Evolutionary conservation across 108 stramenopile genomes (phyloP), one percentile per base, ranked within the genome.

Genomic region (Cyclotella sp.): DNA sequence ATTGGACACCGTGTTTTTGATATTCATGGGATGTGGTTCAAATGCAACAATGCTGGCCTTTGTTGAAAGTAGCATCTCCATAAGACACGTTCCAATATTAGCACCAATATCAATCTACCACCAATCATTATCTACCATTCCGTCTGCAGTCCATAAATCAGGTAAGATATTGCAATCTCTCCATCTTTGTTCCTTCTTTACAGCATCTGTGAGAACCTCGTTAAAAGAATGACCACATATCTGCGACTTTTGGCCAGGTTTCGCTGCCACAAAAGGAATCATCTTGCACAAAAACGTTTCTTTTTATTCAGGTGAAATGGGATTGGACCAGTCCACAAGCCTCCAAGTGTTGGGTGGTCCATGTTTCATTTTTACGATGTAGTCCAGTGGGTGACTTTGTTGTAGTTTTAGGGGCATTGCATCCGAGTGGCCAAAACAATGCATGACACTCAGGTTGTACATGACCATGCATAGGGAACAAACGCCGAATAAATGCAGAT

Each of bases 61-160:
- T 34, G 81, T 72, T 18, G 42, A 34, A 16, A 77, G 14, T 11
- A 82, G 63, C 81, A 82, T 82, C 52, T 82, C 81, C 76, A 77
- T 77, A 9, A 82, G 45, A 65, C 81, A 82, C 5, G 51, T 19
- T 4, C 81, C 81, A 47, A 77, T 77, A 30, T 82, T 82, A 21
- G 76, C 81, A 0, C 81, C 81, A 69, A 82, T 72, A 6, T 82
- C 81, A 15, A 82, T 52, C 43, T 77, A 82, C 24, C 66, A 18
- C 9, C 8, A 13, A 49, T 41, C 34, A 26, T 77, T 59, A 51
- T 59, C 59, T 3, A 43, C 63, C 4, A 26, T 57, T 30, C 19
- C 13, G 0, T 34, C 45, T 9, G 53, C 55, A 59, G 49, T 60
- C 75, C 75, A 76, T 14, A 55, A 45, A 12, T 18, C 21, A 10